Base-by-base conservation (phyloP, 768 basidiomycete genomes). In the Lactifluus piperatus region DNA sequence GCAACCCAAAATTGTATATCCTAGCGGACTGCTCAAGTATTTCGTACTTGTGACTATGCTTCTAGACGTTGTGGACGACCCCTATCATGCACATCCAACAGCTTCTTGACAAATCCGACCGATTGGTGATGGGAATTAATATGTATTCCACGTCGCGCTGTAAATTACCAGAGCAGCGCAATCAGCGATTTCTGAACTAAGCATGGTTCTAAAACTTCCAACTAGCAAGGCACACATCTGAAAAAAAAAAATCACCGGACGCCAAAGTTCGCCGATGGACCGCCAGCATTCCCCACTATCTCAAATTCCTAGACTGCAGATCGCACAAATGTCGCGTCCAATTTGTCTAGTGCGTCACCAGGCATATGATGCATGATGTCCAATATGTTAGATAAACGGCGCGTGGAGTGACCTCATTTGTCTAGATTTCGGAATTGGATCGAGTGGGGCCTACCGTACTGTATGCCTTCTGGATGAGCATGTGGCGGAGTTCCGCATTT, bases 41-140 rank as follows among this genome's bases (percentile, higher is more conserved):
- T 51, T 27, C 29, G 11, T 24, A 39, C 34, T 24, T 47, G 57
- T 30, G 57, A 53, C 45, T 11, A n/a, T 45, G 44, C 7, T 46
- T 48, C 29, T 16, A 43, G 56, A 43, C 18, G 30, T 20, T 46
- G 43, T 36, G 24, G 44, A 39, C 46, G 59, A 56, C 54, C 49
- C 59, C 59, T 60, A 55, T 49, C 52, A 26, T n/a, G 24, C 30
- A 20, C 43, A 24, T 44, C 43, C 32, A 36, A 27, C 46, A 34
- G 26, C 58, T 53, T 54, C 51, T 51, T 55, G 32, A 30, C 41
- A 32, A 60, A 47, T 36, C 59, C 59, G 59, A 60, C 54, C 44
- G 59, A 60, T 60, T 43, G 59, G 59, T 60, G 49, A 41, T 60
- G 59, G 54, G 59, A 60, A 50, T 14, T 13, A 44, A 26, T 14